Conservation (phyloP, 441 rosid genomes). For the Jatropha multifida region DNA sequence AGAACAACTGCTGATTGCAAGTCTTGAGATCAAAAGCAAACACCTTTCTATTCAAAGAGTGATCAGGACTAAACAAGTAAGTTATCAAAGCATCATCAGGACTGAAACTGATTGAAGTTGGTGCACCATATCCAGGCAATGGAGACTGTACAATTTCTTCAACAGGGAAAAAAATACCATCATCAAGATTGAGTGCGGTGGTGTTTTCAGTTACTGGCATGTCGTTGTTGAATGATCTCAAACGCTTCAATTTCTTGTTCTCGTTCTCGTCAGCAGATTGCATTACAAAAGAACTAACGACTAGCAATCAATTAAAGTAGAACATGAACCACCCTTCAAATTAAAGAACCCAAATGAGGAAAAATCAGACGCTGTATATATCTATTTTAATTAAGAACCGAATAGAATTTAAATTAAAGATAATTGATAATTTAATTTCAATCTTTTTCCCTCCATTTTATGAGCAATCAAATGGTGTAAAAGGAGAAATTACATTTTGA, state of each 20-base stretch:
- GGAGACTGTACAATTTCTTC: slow-evolving; percentile 90
- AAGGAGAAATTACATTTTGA: neutral
- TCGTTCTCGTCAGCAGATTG: slow-evolving; percentile 47
- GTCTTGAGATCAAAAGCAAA: slow-evolving; percentile 61
- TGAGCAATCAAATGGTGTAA: slow-evolving; percentile 18
- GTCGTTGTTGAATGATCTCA: slow-evolving; percentile 38
- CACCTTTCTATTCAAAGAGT: slow-evolving; percentile 63
- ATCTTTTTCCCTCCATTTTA: slow-evolving; percentile 17
- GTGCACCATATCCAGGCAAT: slow-evolving; percentile 81
- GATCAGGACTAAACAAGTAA: slow-evolving; percentile 76
- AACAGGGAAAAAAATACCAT: slow-evolving; percentile 49
- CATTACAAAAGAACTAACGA: slow-evolving; percentile 46
- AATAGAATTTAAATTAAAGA: too few species aligned
- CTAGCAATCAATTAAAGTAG: slow-evolving; percentile 18
- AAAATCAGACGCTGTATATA: neutral
- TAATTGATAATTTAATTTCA: neutral
- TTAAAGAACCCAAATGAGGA: neutral
- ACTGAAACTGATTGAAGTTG: slow-evolving; percentile 76
- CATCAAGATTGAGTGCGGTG: slow-evolving; percentile 38
- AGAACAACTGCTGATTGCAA: slow-evolving; percentile 55
- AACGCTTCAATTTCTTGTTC: slow-evolving; percentile 50
- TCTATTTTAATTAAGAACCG: too few species aligned
- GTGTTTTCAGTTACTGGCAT: slow-evolving; percentile 64
- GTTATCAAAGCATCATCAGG: slow-evolving; percentile 71
- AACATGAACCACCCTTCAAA: slow-evolving; percentile 22